A percentile compares a stretch with the other conserved stretches of the same genome.
Conservation (phyloP, 73 alveolate genomes). For the Paramecium pentaurelia region DNA sequence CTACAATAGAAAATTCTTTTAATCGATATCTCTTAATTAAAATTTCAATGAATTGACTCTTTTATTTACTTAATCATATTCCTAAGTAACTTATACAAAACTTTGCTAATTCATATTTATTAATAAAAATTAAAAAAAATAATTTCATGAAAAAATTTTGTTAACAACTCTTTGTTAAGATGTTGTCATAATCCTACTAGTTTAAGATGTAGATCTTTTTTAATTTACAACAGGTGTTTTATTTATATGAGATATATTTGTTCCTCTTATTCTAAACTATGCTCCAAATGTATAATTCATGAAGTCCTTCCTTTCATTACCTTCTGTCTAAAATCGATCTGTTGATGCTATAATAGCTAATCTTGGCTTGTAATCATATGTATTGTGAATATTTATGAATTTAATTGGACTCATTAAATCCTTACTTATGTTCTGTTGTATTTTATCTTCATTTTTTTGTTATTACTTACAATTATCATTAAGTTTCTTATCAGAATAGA, state of each 20-base stretch:
- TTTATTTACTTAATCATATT: not conserved
- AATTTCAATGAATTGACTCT: not conserved
- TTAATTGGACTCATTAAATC: not conserved
- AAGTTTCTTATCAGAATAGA: not conserved
- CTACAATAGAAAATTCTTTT: not conserved
- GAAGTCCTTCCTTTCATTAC: not conserved
- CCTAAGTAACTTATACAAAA: constrained; percentile 22
- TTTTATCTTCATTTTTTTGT: not conserved
- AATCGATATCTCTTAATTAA: not conserved
- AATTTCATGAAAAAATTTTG: not conserved
- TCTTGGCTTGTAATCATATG: not conserved
- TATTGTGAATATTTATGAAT: not conserved
- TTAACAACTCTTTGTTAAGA: constrained; percentile 11
- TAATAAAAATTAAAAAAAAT: not conserved
- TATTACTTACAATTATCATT: not conserved
- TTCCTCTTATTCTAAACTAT: not conserved
- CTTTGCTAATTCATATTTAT: not conserved
- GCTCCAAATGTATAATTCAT: not conserved
- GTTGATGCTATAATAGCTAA: not conserved
- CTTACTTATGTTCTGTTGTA: not conserved
- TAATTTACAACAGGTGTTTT: not conserved
- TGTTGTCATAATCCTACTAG: not conserved
- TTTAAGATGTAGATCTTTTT: constrained; percentile 5
- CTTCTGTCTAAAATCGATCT: not conserved
- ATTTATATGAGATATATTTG: not conserved